Conservation (phyloP, 2,329 filamentous ascomycete species). For the Aschersonia sp. region DNA sequence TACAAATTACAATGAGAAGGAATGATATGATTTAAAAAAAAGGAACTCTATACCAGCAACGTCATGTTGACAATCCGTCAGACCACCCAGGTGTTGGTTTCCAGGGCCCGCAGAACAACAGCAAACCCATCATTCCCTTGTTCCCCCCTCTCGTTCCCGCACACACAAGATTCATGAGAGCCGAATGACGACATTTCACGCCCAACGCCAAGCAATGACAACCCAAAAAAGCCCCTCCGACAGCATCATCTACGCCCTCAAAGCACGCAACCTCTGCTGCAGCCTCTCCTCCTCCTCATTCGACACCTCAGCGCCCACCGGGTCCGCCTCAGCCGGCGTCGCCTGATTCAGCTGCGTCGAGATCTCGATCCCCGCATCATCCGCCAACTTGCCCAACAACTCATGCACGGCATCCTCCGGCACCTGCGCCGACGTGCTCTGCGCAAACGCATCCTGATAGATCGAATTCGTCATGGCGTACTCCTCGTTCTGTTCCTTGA, state of each 20-base stretch:
- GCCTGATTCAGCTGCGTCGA: conserved; percentile 55
- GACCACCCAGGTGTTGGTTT: too few relatives aligned
- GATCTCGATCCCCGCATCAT: conserved; percentile 76
- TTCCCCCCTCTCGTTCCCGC: not conserved
- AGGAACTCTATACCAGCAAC: too few relatives aligned
- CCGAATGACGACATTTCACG: not conserved
- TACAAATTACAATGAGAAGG: not conserved
- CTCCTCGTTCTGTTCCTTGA: conserved; percentile 48
- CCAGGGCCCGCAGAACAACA: too few relatives aligned
- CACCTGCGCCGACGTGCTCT: conserved; percentile 59
- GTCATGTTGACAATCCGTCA: too few relatives aligned
- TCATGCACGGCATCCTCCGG: conserved; percentile 77
- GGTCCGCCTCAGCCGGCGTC: conserved; percentile 41
- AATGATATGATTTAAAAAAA: too few relatives aligned
- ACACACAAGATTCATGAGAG: not conserved
- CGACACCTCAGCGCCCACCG: conserved; percentile 49
- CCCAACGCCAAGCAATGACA: conserved; percentile 6
- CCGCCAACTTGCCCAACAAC: conserved; percentile 70
- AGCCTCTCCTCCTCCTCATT: conserved; percentile 69
- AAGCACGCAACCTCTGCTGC: conserved; percentile 42
- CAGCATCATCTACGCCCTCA: conserved; percentile 26
- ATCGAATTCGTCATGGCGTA: conserved; percentile 55
- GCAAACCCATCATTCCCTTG: not conserved
- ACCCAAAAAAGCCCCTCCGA: not conserved
- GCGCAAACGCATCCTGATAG: conserved; percentile 74